These are phyloP conservation scores for Saccharomyces hybrid DNA, from an alignment of 1,139 yeast species.

Conservation along the genomic window DNA sequence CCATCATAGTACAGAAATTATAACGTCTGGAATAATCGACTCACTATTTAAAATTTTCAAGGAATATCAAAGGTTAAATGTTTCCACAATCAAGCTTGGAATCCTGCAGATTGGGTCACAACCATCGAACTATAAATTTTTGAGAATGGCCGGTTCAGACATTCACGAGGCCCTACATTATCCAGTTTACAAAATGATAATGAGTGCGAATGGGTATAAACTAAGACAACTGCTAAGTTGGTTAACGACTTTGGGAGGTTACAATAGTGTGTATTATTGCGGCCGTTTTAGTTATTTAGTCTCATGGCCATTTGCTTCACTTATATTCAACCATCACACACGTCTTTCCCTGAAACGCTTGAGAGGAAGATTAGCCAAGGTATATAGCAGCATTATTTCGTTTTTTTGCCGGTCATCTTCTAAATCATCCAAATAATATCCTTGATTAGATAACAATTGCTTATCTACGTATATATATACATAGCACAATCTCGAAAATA, in stretches of 20 bases:
- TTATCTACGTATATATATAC: background rate
- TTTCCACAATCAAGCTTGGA: conserved; percentile 25
- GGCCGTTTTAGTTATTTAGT: conserved; percentile 20
- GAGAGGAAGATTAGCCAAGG: background rate
- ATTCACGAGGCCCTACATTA: conserved; percentile 19
- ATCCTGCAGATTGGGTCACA: conserved; percentile 28
- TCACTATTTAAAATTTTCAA: conserved; percentile 19
- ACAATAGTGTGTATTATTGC: conserved; percentile 11
- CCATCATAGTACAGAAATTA: conserved; percentile 25
- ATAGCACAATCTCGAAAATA: background rate
- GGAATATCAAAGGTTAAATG: conserved; percentile 12
- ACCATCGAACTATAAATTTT: conserved; percentile 29
- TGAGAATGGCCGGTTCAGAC: conserved; percentile 21
- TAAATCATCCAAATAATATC: background rate
- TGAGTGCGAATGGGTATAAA: conserved; percentile 20
- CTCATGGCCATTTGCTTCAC: conserved; percentile 6
- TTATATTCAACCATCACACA: background rate
- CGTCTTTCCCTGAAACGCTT: background rate
- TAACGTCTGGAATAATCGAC: conserved; percentile 24
- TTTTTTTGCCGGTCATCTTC: background rate
- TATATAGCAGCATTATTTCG: background rate
- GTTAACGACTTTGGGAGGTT: conserved; percentile 13
- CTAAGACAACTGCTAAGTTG: conserved; percentile 11
- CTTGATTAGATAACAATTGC: background rate
- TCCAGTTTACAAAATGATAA: conserved; percentile 25